These are phyloP conservation scores for Calendula officinalis DNA, from an alignment of 129 eudicot species.

Conservation along the genomic window DNA sequence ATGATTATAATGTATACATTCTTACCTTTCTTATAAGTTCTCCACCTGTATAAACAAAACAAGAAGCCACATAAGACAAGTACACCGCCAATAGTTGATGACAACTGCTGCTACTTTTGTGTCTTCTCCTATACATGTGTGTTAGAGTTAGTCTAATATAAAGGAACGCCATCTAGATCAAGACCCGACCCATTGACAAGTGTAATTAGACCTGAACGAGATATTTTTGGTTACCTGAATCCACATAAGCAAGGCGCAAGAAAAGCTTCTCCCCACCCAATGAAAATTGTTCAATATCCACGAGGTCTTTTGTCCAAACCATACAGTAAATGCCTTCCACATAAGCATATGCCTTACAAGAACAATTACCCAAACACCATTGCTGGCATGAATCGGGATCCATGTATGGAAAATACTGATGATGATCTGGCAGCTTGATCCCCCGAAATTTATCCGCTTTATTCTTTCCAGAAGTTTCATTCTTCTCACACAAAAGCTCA, in stretches of 20 bases:
- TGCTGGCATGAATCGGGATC: constrained; percentile 7
- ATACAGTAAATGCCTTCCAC: constrained; percentile 39
- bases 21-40: constrained; percentile 23
- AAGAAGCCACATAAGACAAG: constrained; percentile 17
- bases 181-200: too few species aligned
- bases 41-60: constrained; percentile 23
- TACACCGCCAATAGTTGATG: constrained; percentile 19
- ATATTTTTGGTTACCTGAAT: constrained; percentile 24
- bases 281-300: constrained; percentile 30
- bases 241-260: constrained; percentile 36
- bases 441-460: constrained; percentile 35
- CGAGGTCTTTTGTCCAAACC: constrained; percentile 37
- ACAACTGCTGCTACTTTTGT: neutral
- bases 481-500: constrained; percentile 28
- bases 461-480: constrained; percentile 6
- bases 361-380: constrained; percentile 41
- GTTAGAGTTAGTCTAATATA: neutral
- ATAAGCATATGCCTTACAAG: constrained; percentile 44
- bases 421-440: constrained; percentile 33
- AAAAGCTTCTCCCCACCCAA: constrained; percentile 32
- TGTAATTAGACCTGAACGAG: neutral
- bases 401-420: constrained; percentile 2
- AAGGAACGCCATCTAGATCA: neutral
- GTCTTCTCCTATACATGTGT: constrained; percentile 10
- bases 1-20: neutral